Percentiles rank a stretch among this genome's conserved stretches.
These are phyloP conservation scores for Vitis rotundifolia DNA, from an alignment of 164 flowering plant genomes.

Conservation along the genomic window DNA sequence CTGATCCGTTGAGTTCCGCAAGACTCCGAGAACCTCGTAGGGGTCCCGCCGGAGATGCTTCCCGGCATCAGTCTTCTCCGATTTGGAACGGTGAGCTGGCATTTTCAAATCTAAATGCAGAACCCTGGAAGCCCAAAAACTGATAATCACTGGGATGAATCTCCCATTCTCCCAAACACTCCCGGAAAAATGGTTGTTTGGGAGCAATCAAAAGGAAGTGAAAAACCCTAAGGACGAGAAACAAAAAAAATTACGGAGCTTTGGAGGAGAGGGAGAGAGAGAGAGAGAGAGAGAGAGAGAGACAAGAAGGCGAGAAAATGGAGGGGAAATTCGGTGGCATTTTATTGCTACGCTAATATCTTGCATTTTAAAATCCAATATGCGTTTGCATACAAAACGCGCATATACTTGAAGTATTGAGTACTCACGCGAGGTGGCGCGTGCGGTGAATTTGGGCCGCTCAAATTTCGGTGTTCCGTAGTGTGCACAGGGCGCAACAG, in stretches of 20 bases:
- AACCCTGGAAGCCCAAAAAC: conserved; percentile 18
- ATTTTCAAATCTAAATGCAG: conserved; percentile 24
- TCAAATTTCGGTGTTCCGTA: not conserved
- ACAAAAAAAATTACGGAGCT: conserved; percentile 9
- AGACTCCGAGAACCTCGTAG: conserved; percentile 81
- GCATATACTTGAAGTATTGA: not conserved
- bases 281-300: conserved; percentile 2
- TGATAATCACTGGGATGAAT: not conserved
- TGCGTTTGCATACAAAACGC: not conserved
- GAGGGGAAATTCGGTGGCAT: conserved; percentile 37
- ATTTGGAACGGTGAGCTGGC: conserved; percentile 56
- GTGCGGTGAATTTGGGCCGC: not conserved
- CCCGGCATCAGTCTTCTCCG: conserved; percentile 46
- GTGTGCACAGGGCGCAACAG: conserved; percentile 5
- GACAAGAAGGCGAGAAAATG: conserved; percentile 19
- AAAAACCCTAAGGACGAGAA: conserved; percentile 9
- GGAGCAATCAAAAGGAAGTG: too few species aligned
- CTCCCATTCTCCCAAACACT: conserved; percentile 6
- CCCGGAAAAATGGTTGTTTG: not conserved
- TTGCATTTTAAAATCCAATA: conserved; percentile 1
- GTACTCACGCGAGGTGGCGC: not conserved
- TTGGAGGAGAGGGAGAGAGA: conserved; percentile 6
- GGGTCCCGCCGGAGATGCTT: conserved; percentile 71
- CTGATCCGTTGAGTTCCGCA: conserved; percentile 73
- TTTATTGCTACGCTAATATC: not conserved